Conservation (phyloP, 352 stramenopile species). For the Lagenidium giganteum region DNA sequence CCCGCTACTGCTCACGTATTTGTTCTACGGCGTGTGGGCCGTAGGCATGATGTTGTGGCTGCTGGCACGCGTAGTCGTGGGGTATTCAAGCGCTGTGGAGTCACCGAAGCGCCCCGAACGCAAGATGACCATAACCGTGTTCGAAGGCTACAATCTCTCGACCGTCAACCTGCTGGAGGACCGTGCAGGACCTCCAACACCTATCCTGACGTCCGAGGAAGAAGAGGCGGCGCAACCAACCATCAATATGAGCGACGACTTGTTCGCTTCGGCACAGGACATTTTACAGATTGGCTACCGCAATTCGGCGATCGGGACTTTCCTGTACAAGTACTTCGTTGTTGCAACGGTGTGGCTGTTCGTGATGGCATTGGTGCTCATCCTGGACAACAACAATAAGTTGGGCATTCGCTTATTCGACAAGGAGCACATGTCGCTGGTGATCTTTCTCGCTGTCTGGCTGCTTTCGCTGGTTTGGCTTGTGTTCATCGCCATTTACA, state of each 20-base stretch:
- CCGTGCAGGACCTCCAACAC: too few relatives aligned
- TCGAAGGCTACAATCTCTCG: too few relatives aligned
- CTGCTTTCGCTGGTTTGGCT: slow-evolving; percentile 9
- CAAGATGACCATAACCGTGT: too few relatives aligned
- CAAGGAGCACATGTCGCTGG: slow-evolving; percentile 4
- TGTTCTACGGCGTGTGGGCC: slow-evolving; percentile 7
- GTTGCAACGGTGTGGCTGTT: slow-evolving; percentile 6
- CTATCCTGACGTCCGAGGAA: too few relatives aligned
- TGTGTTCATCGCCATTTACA: too few relatives aligned
- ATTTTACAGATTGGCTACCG: slow-evolving; percentile 16
- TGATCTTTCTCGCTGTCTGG: slow-evolving; percentile 18
- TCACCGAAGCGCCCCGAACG: too few relatives aligned
- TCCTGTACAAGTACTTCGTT: slow-evolving; percentile 8
- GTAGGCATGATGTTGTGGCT: slow-evolving; percentile 12
- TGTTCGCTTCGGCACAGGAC: slow-evolving; percentile 3
- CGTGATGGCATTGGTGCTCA: slow-evolving; percentile 9
- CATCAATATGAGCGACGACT: slow-evolving; percentile 6
- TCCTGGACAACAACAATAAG: slow-evolving; percentile 8
- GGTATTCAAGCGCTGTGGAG: slow-evolving; percentile 6
- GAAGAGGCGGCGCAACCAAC: slow-evolving; percentile 10
- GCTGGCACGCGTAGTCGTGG: slow-evolving; percentile 3
- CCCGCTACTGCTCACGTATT: slow-evolving; percentile 8
- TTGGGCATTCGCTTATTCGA: slow-evolving; percentile 14
- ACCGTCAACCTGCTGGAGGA: too few relatives aligned
- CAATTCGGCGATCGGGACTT: slow-evolving; percentile 7